Evolutionary conservation across 345 rosid species (phyloP), one percentile per base, ranked within the genome.

Genomic region (Rhizophora mangle): DNA sequence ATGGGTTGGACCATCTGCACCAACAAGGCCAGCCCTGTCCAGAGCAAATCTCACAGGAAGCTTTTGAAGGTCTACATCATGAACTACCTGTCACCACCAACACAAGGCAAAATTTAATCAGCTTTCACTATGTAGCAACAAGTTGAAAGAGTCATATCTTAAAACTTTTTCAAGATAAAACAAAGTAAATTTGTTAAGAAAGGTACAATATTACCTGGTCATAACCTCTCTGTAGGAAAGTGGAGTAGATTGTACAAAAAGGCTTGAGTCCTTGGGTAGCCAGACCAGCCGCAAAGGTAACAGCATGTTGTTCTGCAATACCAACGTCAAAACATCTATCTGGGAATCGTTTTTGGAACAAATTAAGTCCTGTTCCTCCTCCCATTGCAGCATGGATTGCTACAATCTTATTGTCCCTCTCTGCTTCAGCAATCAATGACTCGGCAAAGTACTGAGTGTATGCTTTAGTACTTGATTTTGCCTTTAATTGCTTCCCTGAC

Each of bases 321-420:
- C 89, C 87, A 15, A 85, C 87, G 72, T 85, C 84, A 26, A 83
- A 83, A 60, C 85, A 81, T 49, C 80, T 74, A 5, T 74, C 72
- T 0, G 85, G 84, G 67, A 82, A 86, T 21, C n/a, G 68, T 36
- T 80, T 83, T n/a, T 78, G 81, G 70, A 83, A 80, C 31, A 78
- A 36, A 51, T 82, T 80, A 10, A 85, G 83, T 5, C 87, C 87
- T 2, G 87, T 82, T 16, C 89, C 85, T 65, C 87, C 86, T 29
- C 89, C 89, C 89, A 83, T 78, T 3, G 89, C 85, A 7, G 84
- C 89, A 57, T 85, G 89, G 22, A 83, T 80, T 21, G 80, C 87
- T 3, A 85, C 83, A 15, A 85, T 78, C 59, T 67, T 81, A 5
- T 76, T 75, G 29, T 83, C 89, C 16, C 18, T 32, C 70, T 78